Conservation (phyloP, 2,329 filamentous ascomycete species). For the Fusarium subglutinans region DNA sequence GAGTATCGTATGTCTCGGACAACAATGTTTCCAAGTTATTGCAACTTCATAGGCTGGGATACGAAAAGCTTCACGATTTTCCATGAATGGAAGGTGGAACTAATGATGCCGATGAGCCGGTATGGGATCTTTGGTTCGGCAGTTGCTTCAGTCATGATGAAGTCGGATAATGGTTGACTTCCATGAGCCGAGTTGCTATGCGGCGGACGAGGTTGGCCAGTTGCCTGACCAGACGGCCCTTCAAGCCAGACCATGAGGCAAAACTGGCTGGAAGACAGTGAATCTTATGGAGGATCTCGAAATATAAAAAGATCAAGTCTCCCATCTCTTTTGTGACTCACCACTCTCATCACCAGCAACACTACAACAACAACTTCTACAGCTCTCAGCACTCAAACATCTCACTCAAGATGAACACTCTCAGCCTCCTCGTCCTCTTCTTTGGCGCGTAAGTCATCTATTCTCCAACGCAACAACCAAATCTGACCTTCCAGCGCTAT, state of each 20-base stretch:
- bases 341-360: neutral
- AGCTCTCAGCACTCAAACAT: neutral
- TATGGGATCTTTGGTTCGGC: neutral
- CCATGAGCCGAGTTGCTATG: neutral
- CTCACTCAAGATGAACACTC: neutral
- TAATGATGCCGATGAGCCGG: neutral
- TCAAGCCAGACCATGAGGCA: too few relatives aligned
- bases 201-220: neutral
- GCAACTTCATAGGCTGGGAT: neutral
- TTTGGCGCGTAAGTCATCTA: neutral
- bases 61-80: neutral
- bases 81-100: neutral
- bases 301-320: neutral
- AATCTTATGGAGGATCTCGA: neutral
- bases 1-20: neutral
- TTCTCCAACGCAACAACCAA: accelerated
- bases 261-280: accelerated
- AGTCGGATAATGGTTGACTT: too few relatives aligned
- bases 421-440: neutral
- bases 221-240: too few relatives aligned
- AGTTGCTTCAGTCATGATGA: neutral
- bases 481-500: neutral
- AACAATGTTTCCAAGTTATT: accelerated
- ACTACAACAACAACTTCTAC: neutral
- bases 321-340: neutral